phyloP scores from a whole-genome alignment of 176 grass and related monocot genomes.

The Oropetium thomaeum region DNA sequence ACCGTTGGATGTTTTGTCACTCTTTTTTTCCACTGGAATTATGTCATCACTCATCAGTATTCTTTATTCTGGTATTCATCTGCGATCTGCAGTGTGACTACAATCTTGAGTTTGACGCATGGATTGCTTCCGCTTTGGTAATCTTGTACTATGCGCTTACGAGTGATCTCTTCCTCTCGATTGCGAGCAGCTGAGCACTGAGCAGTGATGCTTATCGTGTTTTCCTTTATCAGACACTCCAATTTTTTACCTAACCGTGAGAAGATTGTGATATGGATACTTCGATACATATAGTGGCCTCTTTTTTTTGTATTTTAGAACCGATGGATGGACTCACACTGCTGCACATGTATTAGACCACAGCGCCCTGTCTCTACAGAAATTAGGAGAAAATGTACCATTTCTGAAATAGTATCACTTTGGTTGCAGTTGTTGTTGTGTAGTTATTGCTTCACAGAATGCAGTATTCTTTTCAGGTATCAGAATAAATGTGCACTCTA shows the following conservation, averaged over 20 bases:
- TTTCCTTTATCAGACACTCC: conserved; percentile 7
- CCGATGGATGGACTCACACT: background rate
- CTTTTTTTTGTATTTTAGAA: background rate
- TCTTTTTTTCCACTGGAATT: background rate
- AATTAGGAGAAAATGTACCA: background rate
- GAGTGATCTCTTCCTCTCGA: background rate
- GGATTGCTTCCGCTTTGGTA: background rate
- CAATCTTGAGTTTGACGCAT: background rate
- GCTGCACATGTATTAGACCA: conserved; percentile 2
- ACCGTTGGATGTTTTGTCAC: background rate
- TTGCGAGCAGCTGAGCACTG: background rate
- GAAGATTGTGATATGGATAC: background rate
- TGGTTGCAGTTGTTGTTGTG: conserved; percentile 31
- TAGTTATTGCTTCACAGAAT: conserved; percentile 1
- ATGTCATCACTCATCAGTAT: background rate
- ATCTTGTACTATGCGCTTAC: background rate
- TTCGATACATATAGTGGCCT: background rate
- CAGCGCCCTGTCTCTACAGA: background rate
- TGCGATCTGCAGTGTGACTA: background rate
- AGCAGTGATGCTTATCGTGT: background rate
- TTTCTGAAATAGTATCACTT: background rate
- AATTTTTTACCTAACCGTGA: background rate
- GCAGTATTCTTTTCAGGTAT: background rate
- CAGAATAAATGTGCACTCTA: background rate
- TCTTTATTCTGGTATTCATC: background rate